Evolutionary conservation across 2,329 filamentous ascomycete species (phyloP).

Genomic region (Thelonectria olida): DNA sequence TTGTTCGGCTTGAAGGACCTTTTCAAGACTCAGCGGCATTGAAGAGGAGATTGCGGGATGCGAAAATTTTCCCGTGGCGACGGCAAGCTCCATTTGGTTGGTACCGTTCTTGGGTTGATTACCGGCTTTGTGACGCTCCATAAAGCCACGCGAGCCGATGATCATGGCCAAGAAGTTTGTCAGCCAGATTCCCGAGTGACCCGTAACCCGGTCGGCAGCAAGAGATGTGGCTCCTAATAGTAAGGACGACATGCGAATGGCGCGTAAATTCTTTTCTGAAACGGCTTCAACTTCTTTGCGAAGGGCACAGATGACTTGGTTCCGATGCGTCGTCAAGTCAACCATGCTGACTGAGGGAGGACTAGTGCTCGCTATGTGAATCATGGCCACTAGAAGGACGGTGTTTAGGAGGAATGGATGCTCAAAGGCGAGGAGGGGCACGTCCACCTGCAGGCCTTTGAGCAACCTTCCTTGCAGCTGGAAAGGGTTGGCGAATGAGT

Average conservation of each 20-base stretch:
- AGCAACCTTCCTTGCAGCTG: neutral
- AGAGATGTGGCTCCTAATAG: neutral
- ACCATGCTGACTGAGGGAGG: too few relatives aligned
- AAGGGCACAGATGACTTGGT: neutral
- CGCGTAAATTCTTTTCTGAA: neutral
- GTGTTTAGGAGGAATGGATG: neutral
- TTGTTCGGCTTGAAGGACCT: too few relatives aligned
- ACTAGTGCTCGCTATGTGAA: neutral
- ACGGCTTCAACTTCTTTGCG: neutral
- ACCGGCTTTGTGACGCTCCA: too few relatives aligned
- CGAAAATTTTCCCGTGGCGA: too few relatives aligned
- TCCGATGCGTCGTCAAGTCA: too few relatives aligned
- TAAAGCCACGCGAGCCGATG: too few relatives aligned
- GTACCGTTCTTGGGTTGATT: too few relatives aligned
- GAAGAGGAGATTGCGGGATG: too few relatives aligned
- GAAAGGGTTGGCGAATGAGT: neutral
- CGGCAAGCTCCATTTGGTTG: too few relatives aligned
- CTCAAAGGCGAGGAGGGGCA: neutral
- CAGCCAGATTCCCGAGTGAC: neutral
- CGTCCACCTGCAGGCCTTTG: neutral
- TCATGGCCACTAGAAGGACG: neutral
- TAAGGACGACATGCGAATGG: neutral
- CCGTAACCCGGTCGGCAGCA: neutral
- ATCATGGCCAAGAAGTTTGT: neutral
- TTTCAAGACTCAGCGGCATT: too few relatives aligned